Percentiles rank a stretch among this genome's conserved stretches.
Conservation (phyloP, 257 asterid species). For the Solanum pinnatisectum region DNA sequence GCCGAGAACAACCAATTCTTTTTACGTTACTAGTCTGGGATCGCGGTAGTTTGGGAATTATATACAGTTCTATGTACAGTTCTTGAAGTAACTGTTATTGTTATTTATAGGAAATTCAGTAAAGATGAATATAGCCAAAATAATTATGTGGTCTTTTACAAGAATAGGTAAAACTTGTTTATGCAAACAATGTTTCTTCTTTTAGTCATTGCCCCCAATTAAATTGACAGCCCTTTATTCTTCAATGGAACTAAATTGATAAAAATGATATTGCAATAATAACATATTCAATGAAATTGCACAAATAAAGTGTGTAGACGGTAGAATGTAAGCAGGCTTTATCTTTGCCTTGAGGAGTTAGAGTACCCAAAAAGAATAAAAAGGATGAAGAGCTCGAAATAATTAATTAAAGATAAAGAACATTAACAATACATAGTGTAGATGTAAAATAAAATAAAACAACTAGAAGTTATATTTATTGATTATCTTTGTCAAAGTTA, state of each 20-base stretch:
- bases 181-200: background rate
- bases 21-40: constrained; percentile 8
- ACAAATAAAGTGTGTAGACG: background rate
- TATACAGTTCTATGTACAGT: background rate
- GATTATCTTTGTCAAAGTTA: too few relatives aligned
- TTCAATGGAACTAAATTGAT: background rate
- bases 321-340: rapidly evolving
- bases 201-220: background rate
- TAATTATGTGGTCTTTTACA: background rate
- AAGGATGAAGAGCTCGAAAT: background rate
- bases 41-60: constrained; percentile 1
- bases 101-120: background rate
- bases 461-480: too few relatives aligned
- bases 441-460: too few relatives aligned
- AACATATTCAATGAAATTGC: background rate
- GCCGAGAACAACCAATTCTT: constrained; percentile 11
- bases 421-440: too few relatives aligned
- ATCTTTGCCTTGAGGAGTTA: background rate
- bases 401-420: background rate
- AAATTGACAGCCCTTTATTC: background rate
- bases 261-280: background rate
- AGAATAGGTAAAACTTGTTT: background rate
- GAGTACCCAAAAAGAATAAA: background rate
- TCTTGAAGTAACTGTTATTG: background rate
- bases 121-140: background rate